These are phyloP conservation scores for Plantago coronopus DNA, from an alignment of 305 asterid genomes.

Conservation along the genomic window DNA sequence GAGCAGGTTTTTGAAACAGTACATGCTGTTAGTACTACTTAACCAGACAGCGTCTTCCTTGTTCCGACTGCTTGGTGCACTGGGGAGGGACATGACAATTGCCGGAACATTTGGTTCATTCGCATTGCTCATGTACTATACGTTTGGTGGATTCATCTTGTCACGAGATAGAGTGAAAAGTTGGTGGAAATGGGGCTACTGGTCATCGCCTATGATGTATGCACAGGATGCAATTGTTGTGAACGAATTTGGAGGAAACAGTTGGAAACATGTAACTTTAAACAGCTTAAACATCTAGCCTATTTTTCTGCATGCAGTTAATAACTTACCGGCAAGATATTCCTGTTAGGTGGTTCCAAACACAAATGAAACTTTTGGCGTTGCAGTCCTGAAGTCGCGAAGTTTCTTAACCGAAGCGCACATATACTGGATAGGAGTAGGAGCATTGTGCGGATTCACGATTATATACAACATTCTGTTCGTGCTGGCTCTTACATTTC, in stretches of 20 bases:
- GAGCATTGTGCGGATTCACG: slow-evolving; percentile 34
- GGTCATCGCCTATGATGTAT: slow-evolving; percentile 53
- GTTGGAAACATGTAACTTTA: slow-evolving; percentile 46
- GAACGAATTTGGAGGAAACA: slow-evolving; percentile 47
- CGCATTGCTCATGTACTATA: slow-evolving; percentile 28
- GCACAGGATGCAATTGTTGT: slow-evolving; percentile 42
- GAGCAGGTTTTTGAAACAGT: slow-evolving; percentile 38
- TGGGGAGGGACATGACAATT: slow-evolving; percentile 31
- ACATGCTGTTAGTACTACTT: slow-evolving; percentile 27
- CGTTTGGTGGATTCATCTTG: slow-evolving; percentile 38
- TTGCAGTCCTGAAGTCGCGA: slow-evolving; percentile 29
- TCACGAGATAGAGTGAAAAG: slow-evolving; percentile 39
- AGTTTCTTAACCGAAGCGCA: slow-evolving; percentile 27
- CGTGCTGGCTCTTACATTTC: slow-evolving; percentile 39
- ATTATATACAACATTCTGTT: slow-evolving; percentile 27
- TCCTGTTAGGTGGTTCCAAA: slow-evolving; percentile 21
- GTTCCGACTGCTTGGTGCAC: slow-evolving; percentile 36
- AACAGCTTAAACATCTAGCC: background rate
- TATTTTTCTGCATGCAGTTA: background rate
- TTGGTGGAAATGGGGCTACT: slow-evolving; percentile 69
- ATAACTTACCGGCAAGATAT: background rate
- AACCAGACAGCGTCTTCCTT: slow-evolving; percentile 30
- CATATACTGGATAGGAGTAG: slow-evolving; percentile 57
- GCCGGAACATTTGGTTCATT: slow-evolving; percentile 36
- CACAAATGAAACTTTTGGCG: slow-evolving; percentile 30